phyloP scores from a whole-genome alignment of 2,329 filamentous ascomycete genomes.

The Thelonectria discophora region DNA sequence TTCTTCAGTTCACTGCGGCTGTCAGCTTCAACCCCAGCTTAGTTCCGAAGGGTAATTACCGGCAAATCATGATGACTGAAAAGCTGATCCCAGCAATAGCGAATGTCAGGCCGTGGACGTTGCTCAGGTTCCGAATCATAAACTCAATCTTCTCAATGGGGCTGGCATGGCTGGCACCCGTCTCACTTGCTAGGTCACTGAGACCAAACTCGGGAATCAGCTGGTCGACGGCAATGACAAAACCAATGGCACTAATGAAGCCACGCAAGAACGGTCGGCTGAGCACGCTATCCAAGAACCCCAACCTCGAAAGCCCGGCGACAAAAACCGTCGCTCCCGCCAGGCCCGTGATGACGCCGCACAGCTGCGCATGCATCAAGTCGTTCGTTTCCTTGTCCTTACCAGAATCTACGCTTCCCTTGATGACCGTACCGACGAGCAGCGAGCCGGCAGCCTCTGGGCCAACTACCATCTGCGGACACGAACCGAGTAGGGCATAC shows the following conservation, averaged over 20 bases:
- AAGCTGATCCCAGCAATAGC: conserved; percentile 83
- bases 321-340: conserved; percentile 89
- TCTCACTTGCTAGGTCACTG: conserved; percentile 67
- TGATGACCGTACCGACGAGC: conserved; percentile 86
- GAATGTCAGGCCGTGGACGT: conserved; percentile 78
- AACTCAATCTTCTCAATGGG: conserved; percentile 88
- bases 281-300: conserved; percentile 93
- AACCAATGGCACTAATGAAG: conserved; percentile 96
- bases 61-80: conserved; percentile 86
- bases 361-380: conserved; percentile 78
- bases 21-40: conserved; percentile 15
- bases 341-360: conserved; percentile 87
- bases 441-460: conserved; percentile 94
- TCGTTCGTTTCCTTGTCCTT: conserved; percentile 71
- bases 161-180: conserved; percentile 80
- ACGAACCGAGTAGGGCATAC: conserved; percentile 91
- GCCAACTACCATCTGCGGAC: conserved; percentile 91
- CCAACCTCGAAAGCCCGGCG: conserved; percentile 83
- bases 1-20: conserved; percentile 77
- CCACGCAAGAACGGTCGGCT: conserved; percentile 91
- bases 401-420: conserved; percentile 76
- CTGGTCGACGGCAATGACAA: conserved; percentile 96
- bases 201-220: conserved; percentile 90
- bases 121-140: conserved; percentile 70
- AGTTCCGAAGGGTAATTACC: conserved; percentile 56